Evolutionary conservation across 257 asterid species (phyloP), one percentile per base, ranked within the genome.

Genomic region (Solanum lycopersicoides): DNA sequence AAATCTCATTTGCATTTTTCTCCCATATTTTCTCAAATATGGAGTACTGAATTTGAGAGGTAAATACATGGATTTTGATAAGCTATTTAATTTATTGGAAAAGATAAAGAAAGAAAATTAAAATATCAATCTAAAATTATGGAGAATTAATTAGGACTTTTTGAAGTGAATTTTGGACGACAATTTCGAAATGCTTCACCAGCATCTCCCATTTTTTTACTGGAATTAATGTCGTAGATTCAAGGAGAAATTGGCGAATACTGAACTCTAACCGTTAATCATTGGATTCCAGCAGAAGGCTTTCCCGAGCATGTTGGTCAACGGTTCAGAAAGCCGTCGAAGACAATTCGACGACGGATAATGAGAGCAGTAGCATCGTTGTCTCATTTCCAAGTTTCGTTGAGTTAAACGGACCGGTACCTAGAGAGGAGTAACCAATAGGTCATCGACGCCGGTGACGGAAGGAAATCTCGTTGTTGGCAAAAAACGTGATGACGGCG

Each of bases 401-500:
- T 47, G 88, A 89, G 85, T 88, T 90, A 13, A 91, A 87, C 35
- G 89, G 91, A 34, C 98, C 99, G 89, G 91, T 97, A 7, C 99
- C 99, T 74, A 97, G 87, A 1, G 99, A 97, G n/a, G 12, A 97
- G 94, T n/a, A 60, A 95, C 94, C 85, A 97, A 77, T 8, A 97
- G 92, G 85, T 95, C 99, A 35, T 97, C 99, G 11, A 97, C 94
- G 30, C 98, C 94, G 30, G 93, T 95, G 6, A 95, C 98, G 63
- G 95, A 66, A 56, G 99, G 99, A 53, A 97, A 83, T 97, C 99
- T 0, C 97, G 94, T 97, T 97, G 88, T 97, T 97, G 90, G 98
- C 83, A n/a, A n/a, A 97, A 86, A 16, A 95, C 99, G 90, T 97
- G 99, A 68, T 97, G 34, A 96, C 95, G 66, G 99, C 99, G 99